Evolutionary conservation across 1,284 basidiomycete species (phyloP), one percentile per base, ranked within the genome.

Genomic region (Exobasidium rhododendri): DNA sequence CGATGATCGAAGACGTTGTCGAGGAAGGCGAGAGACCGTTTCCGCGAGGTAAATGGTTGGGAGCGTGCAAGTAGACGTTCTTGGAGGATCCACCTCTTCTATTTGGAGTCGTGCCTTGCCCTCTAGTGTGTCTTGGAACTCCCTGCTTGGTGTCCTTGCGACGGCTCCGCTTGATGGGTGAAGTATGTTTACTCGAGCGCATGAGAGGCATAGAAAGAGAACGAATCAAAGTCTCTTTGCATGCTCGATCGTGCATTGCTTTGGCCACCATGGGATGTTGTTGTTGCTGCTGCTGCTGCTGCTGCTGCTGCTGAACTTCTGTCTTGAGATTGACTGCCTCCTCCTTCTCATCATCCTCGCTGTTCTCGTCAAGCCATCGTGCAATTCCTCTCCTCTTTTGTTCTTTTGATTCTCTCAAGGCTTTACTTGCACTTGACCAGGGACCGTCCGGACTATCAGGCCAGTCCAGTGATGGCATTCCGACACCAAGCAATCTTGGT

Each of bases 181-280:
- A 49, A 14, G 65, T 71, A 6, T 62, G 35, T 44, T 65, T 67
- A 24, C 65, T 58, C 64, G 50, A 44, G 17, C 28, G 20, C 24
- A 40, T 40, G 14, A n/a, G 14, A 3, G 56, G 29, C 56, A 64
- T 71, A 50, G 47, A 20, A 50, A 50, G 26, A 26, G 47, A 20
- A 20, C 47, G 47, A 50, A 50, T 50, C 4, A 50, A 14, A 2
- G 14, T 28, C 13, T 50, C 47, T 50, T 50, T 20, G n/a, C 47
- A 26, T 20, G n/a, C 64, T 7, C 73, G 71, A 56, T 75, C 73
- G 43, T 67, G 63, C 50, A 75, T 50, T 2, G 67, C 73, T 56
- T 75, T 75, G 47, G 73, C 73, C 13, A 75, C 69, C 73, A 75
- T 75, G n/a, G 73, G 73, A 47, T 75, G 73, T 32, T 62, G 57